Evolutionary conservation across 805 yeast genomes (phyloP), one percentile per base, ranked within the genome.

Genomic region (Candida sakaeoensis): DNA sequence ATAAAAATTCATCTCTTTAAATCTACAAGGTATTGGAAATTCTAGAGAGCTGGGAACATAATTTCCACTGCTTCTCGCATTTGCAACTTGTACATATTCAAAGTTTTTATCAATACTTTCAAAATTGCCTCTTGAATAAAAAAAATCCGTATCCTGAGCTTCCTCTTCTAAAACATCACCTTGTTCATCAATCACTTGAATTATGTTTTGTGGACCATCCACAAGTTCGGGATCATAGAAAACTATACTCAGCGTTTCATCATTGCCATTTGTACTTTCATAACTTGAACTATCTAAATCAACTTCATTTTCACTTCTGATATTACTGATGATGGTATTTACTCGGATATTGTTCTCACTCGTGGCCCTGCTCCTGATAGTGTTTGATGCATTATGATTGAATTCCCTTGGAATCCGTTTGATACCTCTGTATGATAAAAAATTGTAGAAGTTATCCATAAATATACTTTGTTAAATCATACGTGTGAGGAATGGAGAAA

Each of bases 61-160:
- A n/a, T 5, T 5, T 4, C 17, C 18, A n/a, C 3, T 8, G 24
- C 13, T 16, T 22, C n/a, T 33, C 10, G 25, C 16, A 13, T 19
- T 3, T 8, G 16, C 25, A 26, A 28, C 32, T 18, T 26, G 17
- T 4, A 36, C 19, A 29, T 36, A 36, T 16, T 36, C 40, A 29
- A 17, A 29, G 6, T 25, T 8, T 36, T n/a, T 27, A 24, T 33
- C 29, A 12, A n/a, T 17, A 24, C 19, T 23, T 33, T 16, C 16
- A 28, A 15, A 15, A 28, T 28, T 16, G 17, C 36, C 15, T 18
- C 32, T 17, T 24, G 17, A 15, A 15, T 57, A 55, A 36, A 55
- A 57, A 15, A 41, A 36, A 43, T 57, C 46, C 15, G 43, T 44
- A 26, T 45, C 43, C 6, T 41, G 34, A 13, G 37, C 46, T 14